Percentiles rank a stretch among this genome's conserved stretches.
Evolutionary conservation across 768 basidiomycete species (phyloP).

Genomic region (Psilocybe azurescens): DNA sequence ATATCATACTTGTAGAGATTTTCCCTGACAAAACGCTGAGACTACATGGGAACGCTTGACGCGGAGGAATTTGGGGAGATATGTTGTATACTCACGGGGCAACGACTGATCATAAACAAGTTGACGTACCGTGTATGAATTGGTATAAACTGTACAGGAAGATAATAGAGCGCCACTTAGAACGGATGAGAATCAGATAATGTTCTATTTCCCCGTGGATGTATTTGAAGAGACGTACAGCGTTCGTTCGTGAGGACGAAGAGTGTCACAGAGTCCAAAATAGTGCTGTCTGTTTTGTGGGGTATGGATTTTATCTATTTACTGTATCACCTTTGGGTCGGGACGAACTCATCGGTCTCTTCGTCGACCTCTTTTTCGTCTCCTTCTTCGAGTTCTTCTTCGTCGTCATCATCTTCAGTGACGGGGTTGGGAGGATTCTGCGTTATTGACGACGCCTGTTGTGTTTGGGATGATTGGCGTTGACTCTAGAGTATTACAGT

Average conservation of each 20-base stretch:
- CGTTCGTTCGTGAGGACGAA: constrained; percentile 22
- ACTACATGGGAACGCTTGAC: not conserved
- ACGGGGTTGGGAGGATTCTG: constrained; percentile 9
- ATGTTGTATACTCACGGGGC: not conserved
- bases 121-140: not conserved
- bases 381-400: constrained; percentile 17
- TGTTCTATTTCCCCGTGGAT: constrained; percentile 1
- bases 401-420: constrained; percentile 23
- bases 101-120: not conserved
- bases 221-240: constrained; percentile 21
- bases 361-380: constrained; percentile 35
- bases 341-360: constrained; percentile 35
- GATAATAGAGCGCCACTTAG: not conserved
- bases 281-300: not conserved
- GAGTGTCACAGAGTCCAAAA: constrained; percentile 7
- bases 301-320: not conserved
- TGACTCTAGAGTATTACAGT: constrained; percentile 34
- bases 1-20: not conserved
- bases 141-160: too few species aligned
- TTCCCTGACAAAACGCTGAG: not conserved
- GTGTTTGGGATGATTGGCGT: constrained; percentile 25
- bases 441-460: constrained; percentile 8
- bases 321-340: constrained; percentile 42
- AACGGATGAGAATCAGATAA: constrained; percentile 10
- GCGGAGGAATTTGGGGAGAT: too few species aligned